These are phyloP conservation scores for Chaetomiaceae sp. DNA, from an alignment of 2,329 filamentous ascomycete genomes.

Conservation along the genomic window DNA sequence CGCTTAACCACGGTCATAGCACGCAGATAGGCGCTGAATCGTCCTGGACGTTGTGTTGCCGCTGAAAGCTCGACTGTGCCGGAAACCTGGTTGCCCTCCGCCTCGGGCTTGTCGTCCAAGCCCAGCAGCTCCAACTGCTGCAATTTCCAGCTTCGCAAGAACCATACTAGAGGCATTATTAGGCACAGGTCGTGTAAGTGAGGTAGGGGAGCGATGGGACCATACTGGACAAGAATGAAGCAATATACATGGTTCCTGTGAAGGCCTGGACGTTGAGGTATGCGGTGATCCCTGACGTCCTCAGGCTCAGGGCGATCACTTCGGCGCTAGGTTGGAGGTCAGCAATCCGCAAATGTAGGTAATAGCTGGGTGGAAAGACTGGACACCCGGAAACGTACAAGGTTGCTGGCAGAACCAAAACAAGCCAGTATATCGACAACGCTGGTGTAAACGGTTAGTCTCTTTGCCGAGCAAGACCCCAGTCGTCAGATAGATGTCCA, in stretches of 20 bases:
- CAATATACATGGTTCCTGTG: slow-evolving; percentile 57
- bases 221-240: slow-evolving; percentile 45
- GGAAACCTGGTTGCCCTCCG: slow-evolving; percentile 28
- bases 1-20: slow-evolving; percentile 20
- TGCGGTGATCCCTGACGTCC: slow-evolving; percentile 37
- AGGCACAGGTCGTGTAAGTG: not conserved
- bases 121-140: slow-evolving; percentile 34
- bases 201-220: not conserved
- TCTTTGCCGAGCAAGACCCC: too few relatives aligned
- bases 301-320: slow-evolving; percentile 58
- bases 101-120: slow-evolving; percentile 29
- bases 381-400: slow-evolving; percentile 36
- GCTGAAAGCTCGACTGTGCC: slow-evolving; percentile 11
- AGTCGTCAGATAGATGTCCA: slow-evolving; percentile 8
- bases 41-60: not conserved
- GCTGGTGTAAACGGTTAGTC: slow-evolving; percentile 27
- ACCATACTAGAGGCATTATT: slow-evolving; percentile 32
- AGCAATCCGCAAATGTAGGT: not conserved
- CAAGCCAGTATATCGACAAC: slow-evolving; percentile 67
- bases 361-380: too few relatives aligned
- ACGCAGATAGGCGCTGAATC: slow-evolving; percentile 16
- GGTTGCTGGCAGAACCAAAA: slow-evolving; percentile 65
- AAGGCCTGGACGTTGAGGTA: slow-evolving; percentile 56
- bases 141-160: slow-evolving; percentile 41
- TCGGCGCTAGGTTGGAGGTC: slow-evolving; percentile 39